phyloP scores from a whole-genome alignment of 2,329 filamentous ascomycete species.

The Bipolaris bicolor region DNA sequence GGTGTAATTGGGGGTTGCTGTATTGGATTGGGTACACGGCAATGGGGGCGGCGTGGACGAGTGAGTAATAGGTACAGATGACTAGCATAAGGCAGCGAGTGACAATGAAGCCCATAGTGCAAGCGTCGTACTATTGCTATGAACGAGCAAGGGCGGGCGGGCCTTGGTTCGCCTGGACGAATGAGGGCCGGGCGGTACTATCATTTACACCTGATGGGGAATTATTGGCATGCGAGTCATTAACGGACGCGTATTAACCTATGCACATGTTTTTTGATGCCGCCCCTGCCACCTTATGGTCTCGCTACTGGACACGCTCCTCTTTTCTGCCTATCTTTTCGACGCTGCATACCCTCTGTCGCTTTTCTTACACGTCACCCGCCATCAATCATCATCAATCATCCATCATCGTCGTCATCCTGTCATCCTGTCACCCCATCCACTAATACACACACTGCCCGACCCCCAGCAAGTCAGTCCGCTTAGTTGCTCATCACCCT shows the following conservation, averaged over 20 bases:
- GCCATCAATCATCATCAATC: conserved; percentile 17
- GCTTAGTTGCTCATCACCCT: neutral
- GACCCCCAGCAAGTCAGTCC: too few species aligned
- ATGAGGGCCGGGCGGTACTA: conserved; percentile 33
- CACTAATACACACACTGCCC: too few species aligned
- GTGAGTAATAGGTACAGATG: conserved; percentile 4
- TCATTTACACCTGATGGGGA: conserved; percentile 30
- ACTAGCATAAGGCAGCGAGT: conserved; percentile 33
- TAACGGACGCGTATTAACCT: conserved; percentile 32
- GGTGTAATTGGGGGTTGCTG: neutral
- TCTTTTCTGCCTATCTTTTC: conserved; percentile 26
- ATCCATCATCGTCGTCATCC: neutral
- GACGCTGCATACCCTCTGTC: conserved; percentile 21
- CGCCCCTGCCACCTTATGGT: conserved; percentile 23
- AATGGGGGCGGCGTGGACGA: too few species aligned
- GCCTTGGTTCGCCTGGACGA: conserved; percentile 27
- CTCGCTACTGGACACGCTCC: conserved; percentile 20
- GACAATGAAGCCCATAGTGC: conserved; percentile 21
- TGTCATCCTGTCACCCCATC: neutral
- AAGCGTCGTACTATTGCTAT: conserved; percentile 37
- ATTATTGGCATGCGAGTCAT: conserved; percentile 40
- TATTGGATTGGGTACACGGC: too few species aligned
- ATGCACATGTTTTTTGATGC: conserved; percentile 22
- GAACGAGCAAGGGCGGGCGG: conserved; percentile 35
- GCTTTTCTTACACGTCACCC: conserved; percentile 25